These are phyloP conservation scores for Phytophthora cajani DNA, from an alignment of 352 stramenopile genomes.

Conservation along the genomic window DNA sequence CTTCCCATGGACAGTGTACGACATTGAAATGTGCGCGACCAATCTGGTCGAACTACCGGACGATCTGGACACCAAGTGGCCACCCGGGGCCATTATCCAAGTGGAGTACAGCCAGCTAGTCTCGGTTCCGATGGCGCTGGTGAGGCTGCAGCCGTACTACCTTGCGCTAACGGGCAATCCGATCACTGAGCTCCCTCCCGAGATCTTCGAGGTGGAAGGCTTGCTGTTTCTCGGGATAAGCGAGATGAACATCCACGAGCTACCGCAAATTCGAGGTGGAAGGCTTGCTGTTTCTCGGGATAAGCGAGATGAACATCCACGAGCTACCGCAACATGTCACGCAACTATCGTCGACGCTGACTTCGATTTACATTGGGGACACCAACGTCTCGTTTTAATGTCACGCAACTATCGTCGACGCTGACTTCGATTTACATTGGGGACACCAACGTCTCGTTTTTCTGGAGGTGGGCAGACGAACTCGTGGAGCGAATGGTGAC, in stretches of 20 bases:
- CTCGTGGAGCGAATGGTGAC: slow-evolving; percentile 17
- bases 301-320: neutral
- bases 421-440: neutral
- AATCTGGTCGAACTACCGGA: slow-evolving; percentile 28
- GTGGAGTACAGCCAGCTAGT: neutral
- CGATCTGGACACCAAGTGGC: neutral
- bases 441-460: neutral
- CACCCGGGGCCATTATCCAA: neutral
- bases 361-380: neutral
- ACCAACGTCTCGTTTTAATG: slow-evolving; percentile 5
- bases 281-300: neutral
- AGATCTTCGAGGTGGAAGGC: slow-evolving; percentile 10
- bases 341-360: neutral
- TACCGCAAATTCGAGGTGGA: slow-evolving; percentile 7
- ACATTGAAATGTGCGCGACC: slow-evolving; percentile 50
- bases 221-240: neutral
- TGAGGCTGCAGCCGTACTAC: slow-evolving; percentile 2
- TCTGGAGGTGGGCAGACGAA: slow-evolving; percentile 1
- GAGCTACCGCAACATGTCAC: slow-evolving; percentile 1
- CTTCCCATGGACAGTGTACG: slow-evolving; percentile 38
- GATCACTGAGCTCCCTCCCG: slow-evolving; percentile 5
- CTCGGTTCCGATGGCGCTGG: neutral
- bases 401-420: neutral
- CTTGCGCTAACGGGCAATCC: neutral
- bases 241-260: neutral